These are phyloP conservation scores for Talaromyces sp. DNA, from an alignment of 2,329 filamentous ascomycete genomes.

Conservation along the genomic window DNA sequence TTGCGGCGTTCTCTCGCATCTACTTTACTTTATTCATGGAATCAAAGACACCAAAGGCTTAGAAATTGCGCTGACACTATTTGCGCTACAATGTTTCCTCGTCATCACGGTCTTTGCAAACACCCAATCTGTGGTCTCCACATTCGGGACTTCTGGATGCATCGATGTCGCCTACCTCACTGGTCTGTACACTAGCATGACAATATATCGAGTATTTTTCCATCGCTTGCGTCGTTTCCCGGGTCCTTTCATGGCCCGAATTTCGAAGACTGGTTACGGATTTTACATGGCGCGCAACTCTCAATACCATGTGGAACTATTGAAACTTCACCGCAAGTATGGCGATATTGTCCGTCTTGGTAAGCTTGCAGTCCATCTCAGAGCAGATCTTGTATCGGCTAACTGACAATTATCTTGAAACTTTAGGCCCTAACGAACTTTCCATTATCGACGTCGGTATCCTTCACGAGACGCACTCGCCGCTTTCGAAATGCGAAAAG, in stretches of 20 bases:
- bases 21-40: neutral
- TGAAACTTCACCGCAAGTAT: conserved; percentile 24
- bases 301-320: conserved; percentile 19
- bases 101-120: neutral
- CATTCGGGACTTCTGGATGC: neutral
- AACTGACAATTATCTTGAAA: neutral
- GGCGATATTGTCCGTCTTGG: conserved; percentile 31
- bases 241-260: conserved; percentile 7
- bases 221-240: conserved; percentile 9
- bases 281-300: neutral
- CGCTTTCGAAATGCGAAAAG: conserved; percentile 5
- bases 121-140: neutral
- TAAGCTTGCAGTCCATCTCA: conserved; percentile 35
- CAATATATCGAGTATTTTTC: conserved; percentile 9
- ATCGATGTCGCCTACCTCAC: neutral
- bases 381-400: neutral
- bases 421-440: neutral
- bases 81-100: neutral
- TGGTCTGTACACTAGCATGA: conserved; percentile 3
- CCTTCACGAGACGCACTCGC: conserved; percentile 1
- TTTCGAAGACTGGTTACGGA: conserved; percentile 12
- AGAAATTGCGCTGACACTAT: neutral
- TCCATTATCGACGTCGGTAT: conserved; percentile 2
- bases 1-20: neutral
- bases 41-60: neutral